A percentile compares a stretch with the other conserved stretches of the same genome.
Evolutionary conservation across 169 alveolate genomes (phyloP).

Genomic region (Babesia microti): DNA sequence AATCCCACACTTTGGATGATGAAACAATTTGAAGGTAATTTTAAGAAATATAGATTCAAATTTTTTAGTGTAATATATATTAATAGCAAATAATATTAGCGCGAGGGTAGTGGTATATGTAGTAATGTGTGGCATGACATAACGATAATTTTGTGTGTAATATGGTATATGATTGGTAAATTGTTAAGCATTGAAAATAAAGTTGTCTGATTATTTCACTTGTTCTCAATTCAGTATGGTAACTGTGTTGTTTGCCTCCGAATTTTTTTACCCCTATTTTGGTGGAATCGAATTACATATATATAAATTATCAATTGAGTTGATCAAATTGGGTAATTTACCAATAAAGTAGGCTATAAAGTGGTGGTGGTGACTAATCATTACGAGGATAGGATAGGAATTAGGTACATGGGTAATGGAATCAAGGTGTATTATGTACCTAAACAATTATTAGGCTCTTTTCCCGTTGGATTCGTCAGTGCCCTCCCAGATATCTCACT

Average conservation of each 20-base stretch:
- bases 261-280: conserved; percentile 88
- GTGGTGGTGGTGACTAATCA: conserved; percentile 91
- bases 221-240: conserved; percentile 23
- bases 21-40: background rate
- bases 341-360: conserved; percentile 75
- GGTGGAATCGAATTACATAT: conserved; percentile 99
- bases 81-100: background rate
- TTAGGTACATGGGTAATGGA: conserved; percentile 94
- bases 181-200: background rate
- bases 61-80: background rate
- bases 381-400: conserved; percentile 83
- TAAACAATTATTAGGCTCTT: conserved; percentile 59
- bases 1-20: background rate
- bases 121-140: conserved; percentile 1
- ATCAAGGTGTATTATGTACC: conserved; percentile 94
- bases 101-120: background rate
- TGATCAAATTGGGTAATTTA: conserved; percentile 69
- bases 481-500: conserved; percentile 43
- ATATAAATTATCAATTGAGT: conserved; percentile 84
- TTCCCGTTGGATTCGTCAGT: conserved; percentile 43
- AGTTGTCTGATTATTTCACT: background rate
- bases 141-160: background rate
- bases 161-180: background rate
- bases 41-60: background rate
- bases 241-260: conserved; percentile 56